phyloP scores from a whole-genome alignment of 345 rosid species.

The Eucalyptus victrix region DNA sequence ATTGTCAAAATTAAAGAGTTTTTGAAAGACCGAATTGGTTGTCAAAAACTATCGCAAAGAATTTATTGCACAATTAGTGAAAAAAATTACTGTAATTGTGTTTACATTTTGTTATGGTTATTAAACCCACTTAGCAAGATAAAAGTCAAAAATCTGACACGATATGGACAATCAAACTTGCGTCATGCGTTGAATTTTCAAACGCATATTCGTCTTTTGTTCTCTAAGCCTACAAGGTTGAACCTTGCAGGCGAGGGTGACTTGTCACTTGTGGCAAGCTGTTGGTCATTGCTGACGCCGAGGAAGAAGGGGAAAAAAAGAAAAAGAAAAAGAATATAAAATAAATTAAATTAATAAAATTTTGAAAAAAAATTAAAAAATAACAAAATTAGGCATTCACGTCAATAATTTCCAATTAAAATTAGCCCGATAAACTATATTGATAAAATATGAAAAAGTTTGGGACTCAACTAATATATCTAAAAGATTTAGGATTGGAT shows the following conservation, averaged over 20 bases:
- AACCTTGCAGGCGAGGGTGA: not conserved
- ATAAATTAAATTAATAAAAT: too few species aligned
- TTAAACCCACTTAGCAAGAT: not conserved
- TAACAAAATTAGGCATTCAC: too few species aligned
- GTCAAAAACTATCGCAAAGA: not conserved
- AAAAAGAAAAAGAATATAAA: too few species aligned
- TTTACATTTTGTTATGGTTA: not conserved
- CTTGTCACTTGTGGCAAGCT: not conserved
- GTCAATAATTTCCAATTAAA: too few species aligned
- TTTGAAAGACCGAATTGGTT: not conserved
- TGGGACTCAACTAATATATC: too few species aligned
- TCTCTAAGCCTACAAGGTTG: not conserved
- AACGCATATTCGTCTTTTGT: not conserved
- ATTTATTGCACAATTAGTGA: not conserved
- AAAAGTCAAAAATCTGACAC: not conserved
- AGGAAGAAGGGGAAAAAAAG: too few species aligned
- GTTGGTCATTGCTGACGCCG: accelerated
- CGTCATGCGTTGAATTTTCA: not conserved
- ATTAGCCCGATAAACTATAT: too few species aligned
- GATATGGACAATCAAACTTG: not conserved
- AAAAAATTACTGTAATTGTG: not conserved
- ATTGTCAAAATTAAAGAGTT: too few species aligned
- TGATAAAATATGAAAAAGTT: too few species aligned
- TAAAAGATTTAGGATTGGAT: too few species aligned
- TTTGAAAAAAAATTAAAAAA: too few species aligned